A percentile compares a stretch with the other conserved stretches of the same genome.
Conservation (phyloP, 2,329 filamentous ascomycete genomes). For the Penicillium sp. region DNA sequence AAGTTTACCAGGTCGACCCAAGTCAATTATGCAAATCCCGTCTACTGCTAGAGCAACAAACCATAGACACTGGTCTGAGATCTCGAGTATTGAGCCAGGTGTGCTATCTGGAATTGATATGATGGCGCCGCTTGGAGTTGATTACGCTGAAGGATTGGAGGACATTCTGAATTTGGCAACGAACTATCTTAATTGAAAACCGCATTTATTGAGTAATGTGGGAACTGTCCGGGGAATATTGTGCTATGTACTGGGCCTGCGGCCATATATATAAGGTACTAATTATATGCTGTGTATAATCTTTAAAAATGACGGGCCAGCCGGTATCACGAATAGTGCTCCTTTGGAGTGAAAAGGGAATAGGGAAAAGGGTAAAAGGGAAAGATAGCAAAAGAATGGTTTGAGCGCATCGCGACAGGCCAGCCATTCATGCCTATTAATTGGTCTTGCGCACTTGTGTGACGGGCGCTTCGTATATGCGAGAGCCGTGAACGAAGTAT, state of each 20-base stretch:
- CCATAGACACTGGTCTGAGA: constrained; percentile 5
- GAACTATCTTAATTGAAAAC: constrained; percentile 6
- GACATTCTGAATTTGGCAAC: constrained; percentile 21
- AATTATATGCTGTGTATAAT: constrained; percentile 12
- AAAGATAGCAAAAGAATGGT: neutral
- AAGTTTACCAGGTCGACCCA: neutral
- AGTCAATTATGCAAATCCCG: neutral
- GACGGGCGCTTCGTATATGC: constrained; percentile 23
- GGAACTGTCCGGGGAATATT: neutral
- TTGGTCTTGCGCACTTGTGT: constrained; percentile 22
- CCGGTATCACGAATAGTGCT: neutral
- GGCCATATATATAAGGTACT: neutral
- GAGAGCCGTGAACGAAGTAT: constrained; percentile 22
- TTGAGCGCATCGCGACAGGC: neutral
- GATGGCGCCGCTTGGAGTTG: constrained; percentile 8
- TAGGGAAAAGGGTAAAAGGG: neutral
- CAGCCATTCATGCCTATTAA: neutral
- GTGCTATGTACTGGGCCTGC: neutral
- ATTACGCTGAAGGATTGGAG: constrained; percentile 17
- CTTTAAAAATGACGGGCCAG: constrained; percentile 1
- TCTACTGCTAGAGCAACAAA: neutral
- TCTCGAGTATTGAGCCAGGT: neutral
- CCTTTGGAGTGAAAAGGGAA: neutral
- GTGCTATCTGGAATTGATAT: constrained; percentile 1
- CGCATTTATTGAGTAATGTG: neutral